Base-by-base conservation (phyloP, 192 early-diverging fungal species). In the Rhizophagus sp. region DNA sequence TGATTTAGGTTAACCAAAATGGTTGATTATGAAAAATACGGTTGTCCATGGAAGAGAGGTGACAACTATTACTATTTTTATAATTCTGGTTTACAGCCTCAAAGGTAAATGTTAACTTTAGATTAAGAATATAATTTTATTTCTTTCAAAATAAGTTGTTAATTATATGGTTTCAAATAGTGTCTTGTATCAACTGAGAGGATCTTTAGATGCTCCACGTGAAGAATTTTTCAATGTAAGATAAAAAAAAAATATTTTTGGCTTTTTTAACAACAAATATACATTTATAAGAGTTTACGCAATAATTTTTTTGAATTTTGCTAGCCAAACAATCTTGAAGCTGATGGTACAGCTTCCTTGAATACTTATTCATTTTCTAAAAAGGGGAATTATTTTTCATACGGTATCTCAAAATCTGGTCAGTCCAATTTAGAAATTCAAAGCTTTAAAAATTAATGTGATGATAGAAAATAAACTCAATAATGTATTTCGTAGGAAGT, bases 11-110 rank as follows among this genome's bases (percentile, higher is more conserved):
- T 92, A 34, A 94, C 90, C 11, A 84, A 86, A 33, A 81, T 90
- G 50, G 85, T 70, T 79, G 84, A 94, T 68, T 92, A 89, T 74
- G 90, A 90, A 78, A 84, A 86, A 63, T 89, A 81, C 79, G 85
- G 85, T 24, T 81, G 85, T 64, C 89, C 90, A 9, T 85, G 81
- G 80, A 92, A 90, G 65, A 77, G 82, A 8, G 91, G 92, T 11
- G 85, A 88, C 76, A 81, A 84, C 39, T 92, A 91, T 80, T 94
- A 93, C 79, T 92, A 88, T 63, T 93, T 87, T 75, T 81, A 88
- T 81, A 93, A 93, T 85, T 76, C 88, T 15, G 85, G 87, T 52
- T 82, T 91, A 15, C 92, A 92, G 80, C 71, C 89, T 0, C 91
- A 93, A 71, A 82, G 49, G 77, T 79, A 66, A 22, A 33, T 41